These are phyloP conservation scores for Trametes cingulata DNA, from an alignment of 768 basidiomycete species.

Conservation along the genomic window DNA sequence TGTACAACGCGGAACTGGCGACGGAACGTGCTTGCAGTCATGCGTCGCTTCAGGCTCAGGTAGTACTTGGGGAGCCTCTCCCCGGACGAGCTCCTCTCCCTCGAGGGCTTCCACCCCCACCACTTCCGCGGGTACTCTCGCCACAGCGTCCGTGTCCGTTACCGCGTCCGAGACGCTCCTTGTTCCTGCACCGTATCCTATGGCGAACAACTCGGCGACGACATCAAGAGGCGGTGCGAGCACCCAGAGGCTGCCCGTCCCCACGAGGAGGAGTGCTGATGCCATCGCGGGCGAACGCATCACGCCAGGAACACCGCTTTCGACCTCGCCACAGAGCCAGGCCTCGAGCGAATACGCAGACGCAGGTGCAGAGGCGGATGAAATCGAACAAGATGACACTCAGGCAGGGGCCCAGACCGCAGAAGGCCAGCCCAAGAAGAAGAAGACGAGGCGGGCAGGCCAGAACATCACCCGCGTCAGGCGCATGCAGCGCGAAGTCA, in stretches of 20 bases:
- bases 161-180: background rate
- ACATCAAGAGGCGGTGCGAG: constrained; percentile 11
- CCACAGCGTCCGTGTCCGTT: constrained; percentile 2
- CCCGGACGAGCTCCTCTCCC: constrained; percentile 13
- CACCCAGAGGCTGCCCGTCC: constrained; percentile 10
- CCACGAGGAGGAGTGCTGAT: constrained; percentile 18
- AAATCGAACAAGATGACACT: constrained; percentile 13
- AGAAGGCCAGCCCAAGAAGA: constrained; percentile 20
- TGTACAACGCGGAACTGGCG: constrained; percentile 21
- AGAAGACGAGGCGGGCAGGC: constrained; percentile 23
- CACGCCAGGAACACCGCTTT: constrained; percentile 16
- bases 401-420: constrained; percentile 7
- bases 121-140: constrained; percentile 3
- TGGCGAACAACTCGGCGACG: constrained; percentile 14
- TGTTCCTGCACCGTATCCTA: background rate
- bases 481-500: constrained; percentile 22
- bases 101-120: constrained; percentile 19
- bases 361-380: constrained; percentile 14
- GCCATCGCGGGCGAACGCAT: constrained; percentile 15
- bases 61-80: constrained; percentile 17
- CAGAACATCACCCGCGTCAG: constrained; percentile 17
- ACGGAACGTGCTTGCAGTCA: constrained; percentile 22
- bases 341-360: constrained; percentile 8
- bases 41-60: constrained; percentile 20
- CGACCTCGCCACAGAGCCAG: constrained; percentile 13